Evolutionary conservation across 2,329 filamentous ascomycete species (phyloP), one percentile per base, ranked within the genome.

Genomic region (Chaetomium strumarium): DNA sequence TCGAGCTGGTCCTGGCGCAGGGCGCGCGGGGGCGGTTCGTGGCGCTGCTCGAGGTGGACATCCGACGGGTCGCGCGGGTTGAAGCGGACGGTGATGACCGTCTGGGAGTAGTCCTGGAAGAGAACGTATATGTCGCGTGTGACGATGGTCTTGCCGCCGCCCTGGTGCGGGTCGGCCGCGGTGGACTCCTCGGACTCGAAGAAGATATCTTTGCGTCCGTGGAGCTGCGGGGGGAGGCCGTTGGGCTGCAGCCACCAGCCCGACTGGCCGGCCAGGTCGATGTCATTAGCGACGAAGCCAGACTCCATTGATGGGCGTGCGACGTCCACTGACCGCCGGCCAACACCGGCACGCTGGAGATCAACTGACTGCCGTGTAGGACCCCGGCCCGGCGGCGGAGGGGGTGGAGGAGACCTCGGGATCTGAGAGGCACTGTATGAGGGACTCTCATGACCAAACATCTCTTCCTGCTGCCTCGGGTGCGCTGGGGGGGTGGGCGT

Each of bases 61-160:
- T 92, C 85, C 2, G 80, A 75, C 3, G 86, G 79, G 64, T 95
- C 84, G 49, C 83, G 80, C 1, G 84, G 75, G 66, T 96, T 88
- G 67, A 86, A 97, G 46, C 79, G 84, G 16, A 85, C 87, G 0
- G 85, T 90, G 63, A 99, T 80, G 58, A 95, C 78, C 0, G 92
- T 97, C 67, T 97, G 93, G 16, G 91, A 96, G 69, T 99, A 99
- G 71, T 99, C 93, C 63, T 90, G 85, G 73, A 89, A 99, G 9
- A 99, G 73, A n/a, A 97, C 75, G 62, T 86, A 93, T 39, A 96
- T 78, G 55, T 91, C 84, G 59, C 91, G 91, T 7, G 85, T 88
- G 17, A 95, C 74, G 1, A 78, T 79, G 0, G 83, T 83, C 66
- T 84, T 85, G 24, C 87, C 84, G 24, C 87, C 84, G 29, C 85